Base-by-base conservation (phyloP, 768 basidiomycete genomes). In the Boletus reticuloceps region DNA sequence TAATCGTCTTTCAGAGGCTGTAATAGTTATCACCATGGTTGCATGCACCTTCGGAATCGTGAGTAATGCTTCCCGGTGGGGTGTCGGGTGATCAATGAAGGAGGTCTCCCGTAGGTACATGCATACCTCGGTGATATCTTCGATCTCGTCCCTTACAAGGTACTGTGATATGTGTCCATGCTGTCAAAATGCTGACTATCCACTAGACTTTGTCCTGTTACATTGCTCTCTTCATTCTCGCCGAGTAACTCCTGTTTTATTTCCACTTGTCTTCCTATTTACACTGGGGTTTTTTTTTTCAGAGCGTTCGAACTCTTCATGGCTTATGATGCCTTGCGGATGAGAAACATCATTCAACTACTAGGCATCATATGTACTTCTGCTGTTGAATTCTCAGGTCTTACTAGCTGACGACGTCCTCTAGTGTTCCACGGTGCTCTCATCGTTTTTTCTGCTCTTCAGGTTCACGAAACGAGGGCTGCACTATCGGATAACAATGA, bases 301-400 rank as follows among this genome's bases (percentile, higher is more conserved):
- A 93, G 91, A 69, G 53, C 91, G 1, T 94, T 94, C 58, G 89
- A 92, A 63, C 71, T 91, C 7, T 72, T 85, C 53, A 88, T 94
- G 80, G 88, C 88, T 4, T 81, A 86, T 58, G 91, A 94, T 75
- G 91, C 91, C n/a, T 75, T 94, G 34, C 79, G 86, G 29, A 61
- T 85, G 57, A 82, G 91, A 57, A 94, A 92, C 65, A 77, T 85
- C 61, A 87, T 94, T 36, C 90, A 93, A 66, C 73, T 94, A 3
- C 65, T 87, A 5, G 89, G 89, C 36, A 83, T 92, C 45, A 75
- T 89, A 47, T 53, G 90, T 90, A 66, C 43, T 80, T 69, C 20
- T 37, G 13, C n/a, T 36, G 25, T n/a, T 39, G 25, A 22, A 36
- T 27, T 53, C 34, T 27, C 22, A 41, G 12, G 48, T 42, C 37